A percentile compares a stretch with the other conserved stretches of the same genome.
Evolutionary conservation across 1,139 yeast species (phyloP).

Genomic region (Saccharomycopsis hybrid): DNA sequence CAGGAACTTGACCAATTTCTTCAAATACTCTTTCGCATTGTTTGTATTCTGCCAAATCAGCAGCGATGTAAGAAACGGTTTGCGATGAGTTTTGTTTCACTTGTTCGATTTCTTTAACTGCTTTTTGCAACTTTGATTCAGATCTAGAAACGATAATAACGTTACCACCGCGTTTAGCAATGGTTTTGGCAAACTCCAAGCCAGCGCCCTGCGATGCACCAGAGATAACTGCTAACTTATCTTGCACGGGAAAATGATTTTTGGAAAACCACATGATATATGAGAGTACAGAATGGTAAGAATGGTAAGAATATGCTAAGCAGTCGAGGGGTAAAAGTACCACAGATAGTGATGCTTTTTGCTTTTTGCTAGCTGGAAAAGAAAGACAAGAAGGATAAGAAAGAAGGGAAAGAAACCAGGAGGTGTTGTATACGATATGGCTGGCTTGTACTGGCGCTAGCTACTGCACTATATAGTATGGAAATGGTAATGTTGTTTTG

Average conservation of each 20-base stretch:
- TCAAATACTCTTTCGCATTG: constrained; percentile 42
- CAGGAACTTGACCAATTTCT: constrained; percentile 39
- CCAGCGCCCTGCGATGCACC: constrained; percentile 98
- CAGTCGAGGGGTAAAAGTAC: neutral
- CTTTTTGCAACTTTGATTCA: constrained; percentile 44
- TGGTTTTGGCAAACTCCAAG: constrained; percentile 59
- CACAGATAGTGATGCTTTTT: neutral
- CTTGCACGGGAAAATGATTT: constrained; percentile 27
- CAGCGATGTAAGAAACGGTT: constrained; percentile 41
- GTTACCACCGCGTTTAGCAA: constrained; percentile 44
- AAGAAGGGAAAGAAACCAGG: too few species aligned
- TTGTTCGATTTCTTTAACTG: constrained; percentile 34
- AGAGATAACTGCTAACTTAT: constrained; percentile 66
- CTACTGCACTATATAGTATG: too few species aligned
- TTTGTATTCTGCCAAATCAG: constrained; percentile 61
- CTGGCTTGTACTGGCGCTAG: too few species aligned
- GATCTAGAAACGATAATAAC: constrained; percentile 77
- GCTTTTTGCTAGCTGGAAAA: neutral
- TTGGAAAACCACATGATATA: constrained; percentile 5
- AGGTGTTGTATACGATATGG: too few species aligned
- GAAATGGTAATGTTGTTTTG: too few species aligned
- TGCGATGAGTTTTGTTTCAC: constrained; percentile 27
- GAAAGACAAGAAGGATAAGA: too few species aligned
- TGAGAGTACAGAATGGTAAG: neutral
- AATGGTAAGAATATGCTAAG: neutral